These are phyloP conservation scores for Beauveria pseudobassiana DNA, from an alignment of 2,329 filamentous ascomycete genomes.

Conservation along the genomic window DNA sequence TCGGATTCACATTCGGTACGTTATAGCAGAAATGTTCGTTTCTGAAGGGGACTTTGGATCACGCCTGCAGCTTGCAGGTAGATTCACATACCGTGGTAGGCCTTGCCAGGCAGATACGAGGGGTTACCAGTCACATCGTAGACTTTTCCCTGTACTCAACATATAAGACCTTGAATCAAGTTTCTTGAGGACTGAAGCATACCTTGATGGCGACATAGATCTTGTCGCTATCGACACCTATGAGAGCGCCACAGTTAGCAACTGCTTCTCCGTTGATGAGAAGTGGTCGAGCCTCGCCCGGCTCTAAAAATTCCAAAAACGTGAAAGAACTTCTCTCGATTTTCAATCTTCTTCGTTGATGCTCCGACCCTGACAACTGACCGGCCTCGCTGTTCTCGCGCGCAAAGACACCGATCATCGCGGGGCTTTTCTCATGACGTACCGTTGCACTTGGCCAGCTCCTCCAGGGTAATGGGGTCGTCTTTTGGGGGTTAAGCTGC, in stretches of 20 bases:
- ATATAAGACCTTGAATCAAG: constrained; percentile 6
- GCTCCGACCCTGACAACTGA: background rate
- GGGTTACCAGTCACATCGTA: constrained; percentile 89
- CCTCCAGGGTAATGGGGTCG: constrained; percentile 73
- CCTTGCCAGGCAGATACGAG: constrained; percentile 34
- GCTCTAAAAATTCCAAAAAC: background rate
- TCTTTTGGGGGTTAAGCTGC: constrained; percentile 77
- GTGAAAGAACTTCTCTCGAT: no score
- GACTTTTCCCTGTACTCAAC: constrained; percentile 63
- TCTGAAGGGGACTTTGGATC: no score
- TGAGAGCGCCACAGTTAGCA: constrained; percentile 16
- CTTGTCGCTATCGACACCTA: constrained; percentile 57
- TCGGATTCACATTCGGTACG: background rate
- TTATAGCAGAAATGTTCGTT: no score
- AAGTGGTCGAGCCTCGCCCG: background rate
- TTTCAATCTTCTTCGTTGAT: no score
- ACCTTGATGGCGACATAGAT: constrained; percentile 67
- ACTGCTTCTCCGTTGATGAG: background rate
- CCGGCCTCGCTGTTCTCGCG: background rate
- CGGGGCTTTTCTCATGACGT: constrained; percentile 25
- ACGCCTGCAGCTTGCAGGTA: background rate
- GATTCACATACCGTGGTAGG: constrained; percentile 64
- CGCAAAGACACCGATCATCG: background rate
- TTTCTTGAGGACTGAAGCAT: constrained; percentile 13
- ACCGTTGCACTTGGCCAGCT: constrained; percentile 80